Percentiles rank a stretch among this genome's conserved stretches.
Evolutionary conservation across 306 rosid genomes (phyloP).

Genomic region (Cajanus cajan): DNA sequence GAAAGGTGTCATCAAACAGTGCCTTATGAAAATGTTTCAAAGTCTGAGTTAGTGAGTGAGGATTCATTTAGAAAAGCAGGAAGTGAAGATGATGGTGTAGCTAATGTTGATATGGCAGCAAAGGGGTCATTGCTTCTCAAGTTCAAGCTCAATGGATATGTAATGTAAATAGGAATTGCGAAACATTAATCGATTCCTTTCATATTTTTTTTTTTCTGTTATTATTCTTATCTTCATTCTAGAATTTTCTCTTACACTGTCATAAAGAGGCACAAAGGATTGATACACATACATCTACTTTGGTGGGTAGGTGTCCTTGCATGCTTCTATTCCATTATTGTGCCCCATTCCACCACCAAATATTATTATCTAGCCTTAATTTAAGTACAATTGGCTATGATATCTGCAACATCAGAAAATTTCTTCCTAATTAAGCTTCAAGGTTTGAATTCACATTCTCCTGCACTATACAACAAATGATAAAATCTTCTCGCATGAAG

Average conservation of each 20-base stretch:
- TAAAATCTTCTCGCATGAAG: no score
- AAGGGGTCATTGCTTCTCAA: conserved; percentile 29
- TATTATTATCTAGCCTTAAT: no score
- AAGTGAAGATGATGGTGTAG: conserved; percentile 30
- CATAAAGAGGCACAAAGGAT: neutral
- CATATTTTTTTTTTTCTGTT: neutral
- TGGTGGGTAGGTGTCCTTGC: neutral
- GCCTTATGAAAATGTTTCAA: conserved; percentile 32
- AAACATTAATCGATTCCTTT: neutral
- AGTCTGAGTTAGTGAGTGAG: conserved; percentile 36
- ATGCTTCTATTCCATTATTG: neutral
- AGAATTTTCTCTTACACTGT: neutral
- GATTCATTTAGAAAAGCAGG: conserved; percentile 20
- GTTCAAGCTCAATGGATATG: conserved; percentile 33
- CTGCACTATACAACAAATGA: no score
- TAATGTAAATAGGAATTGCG: conserved; percentile 16
- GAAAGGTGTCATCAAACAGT: conserved; percentile 27
- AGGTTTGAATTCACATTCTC: no score
- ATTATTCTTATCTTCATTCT: neutral
- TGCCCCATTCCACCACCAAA: no score
- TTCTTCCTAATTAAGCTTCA: no score
- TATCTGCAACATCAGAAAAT: no score
- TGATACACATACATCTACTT: neutral
- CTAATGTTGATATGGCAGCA: conserved; percentile 20
- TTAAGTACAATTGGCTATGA: no score